Conservation (phyloP, 257 asterid genomes). For the Lantana camara region DNA sequence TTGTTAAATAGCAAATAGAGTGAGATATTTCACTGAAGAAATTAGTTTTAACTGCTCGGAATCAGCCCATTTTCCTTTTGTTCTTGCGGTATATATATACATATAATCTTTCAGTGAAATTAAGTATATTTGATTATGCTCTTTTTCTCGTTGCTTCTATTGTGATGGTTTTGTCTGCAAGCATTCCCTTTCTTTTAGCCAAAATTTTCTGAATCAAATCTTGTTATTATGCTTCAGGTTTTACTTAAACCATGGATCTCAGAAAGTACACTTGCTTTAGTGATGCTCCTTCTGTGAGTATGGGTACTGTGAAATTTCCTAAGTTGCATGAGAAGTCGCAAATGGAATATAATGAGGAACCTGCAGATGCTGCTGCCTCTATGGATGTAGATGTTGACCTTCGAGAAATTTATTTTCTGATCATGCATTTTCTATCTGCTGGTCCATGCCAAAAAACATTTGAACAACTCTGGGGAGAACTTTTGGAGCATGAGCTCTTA, state of each 20-base stretch:
- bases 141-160: neutral
- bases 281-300: slow-evolving; percentile 45
- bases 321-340: slow-evolving; percentile 50
- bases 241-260: slow-evolving; percentile 49
- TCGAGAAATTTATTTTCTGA: slow-evolving; percentile 83
- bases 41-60: slow-evolving; percentile 4
- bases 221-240: slow-evolving; percentile 46
- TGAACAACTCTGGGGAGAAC: slow-evolving; percentile 65
- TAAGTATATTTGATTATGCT: neutral
- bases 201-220: slow-evolving; percentile 25
- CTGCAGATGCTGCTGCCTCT: slow-evolving; percentile 43
- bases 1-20: neutral
- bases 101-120: neutral
- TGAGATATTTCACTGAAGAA: slow-evolving; percentile 1
- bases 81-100: neutral
- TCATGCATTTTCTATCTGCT: slow-evolving; percentile 90
- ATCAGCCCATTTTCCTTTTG: neutral
- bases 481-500: slow-evolving; percentile 80
- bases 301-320: slow-evolving; percentile 48
- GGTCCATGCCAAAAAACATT: slow-evolving; percentile 87
- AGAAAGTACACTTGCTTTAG: slow-evolving; percentile 45
- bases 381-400: slow-evolving; percentile 71
- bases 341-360: slow-evolving; percentile 54
- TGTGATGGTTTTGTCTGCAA: slow-evolving; percentile 16
- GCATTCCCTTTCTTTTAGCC: slow-evolving; percentile 4